Conservation (phyloP, 148 eudicot genomes). For the Cornus suecica region DNA sequence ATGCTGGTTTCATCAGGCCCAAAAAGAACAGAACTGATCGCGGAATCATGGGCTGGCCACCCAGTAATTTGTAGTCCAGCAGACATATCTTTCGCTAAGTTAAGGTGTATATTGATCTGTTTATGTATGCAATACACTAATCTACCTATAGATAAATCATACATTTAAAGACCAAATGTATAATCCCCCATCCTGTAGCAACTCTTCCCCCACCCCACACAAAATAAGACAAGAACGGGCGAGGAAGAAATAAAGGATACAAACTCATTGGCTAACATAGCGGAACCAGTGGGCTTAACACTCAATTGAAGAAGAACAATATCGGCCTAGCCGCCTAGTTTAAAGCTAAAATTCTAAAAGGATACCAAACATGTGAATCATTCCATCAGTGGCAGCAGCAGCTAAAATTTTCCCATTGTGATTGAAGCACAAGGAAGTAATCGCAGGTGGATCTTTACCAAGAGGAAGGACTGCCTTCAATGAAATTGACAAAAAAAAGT, state of each 20-base stretch:
- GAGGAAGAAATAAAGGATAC: no score
- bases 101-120: constrained; percentile 20
- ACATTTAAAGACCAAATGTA: no score
- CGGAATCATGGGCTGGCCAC: constrained; percentile 98
- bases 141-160: no score
- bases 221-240: no score
- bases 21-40: constrained; percentile 78
- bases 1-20: constrained; percentile 96
- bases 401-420: constrained; percentile 98
- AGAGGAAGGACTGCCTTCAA: constrained; percentile 98
- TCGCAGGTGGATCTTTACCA: constrained; percentile 97
- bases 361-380: constrained; percentile 99
- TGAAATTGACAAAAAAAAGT: constrained; percentile 34
- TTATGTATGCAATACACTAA: background rate
- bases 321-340: background rate
- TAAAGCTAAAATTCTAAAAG: constrained; percentile 20
- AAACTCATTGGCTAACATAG: background rate
- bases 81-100: constrained; percentile 74
- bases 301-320: background rate
- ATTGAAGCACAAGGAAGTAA: constrained; percentile 88
- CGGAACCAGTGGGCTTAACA: background rate
- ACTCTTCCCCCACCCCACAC: no score
- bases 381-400: constrained; percentile 98
- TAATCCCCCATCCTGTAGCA: no score
- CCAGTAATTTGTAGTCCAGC: constrained; percentile 93